Base-by-base conservation (phyloP, 768 basidiomycete species). In the Neoboletus magnificus region DNA sequence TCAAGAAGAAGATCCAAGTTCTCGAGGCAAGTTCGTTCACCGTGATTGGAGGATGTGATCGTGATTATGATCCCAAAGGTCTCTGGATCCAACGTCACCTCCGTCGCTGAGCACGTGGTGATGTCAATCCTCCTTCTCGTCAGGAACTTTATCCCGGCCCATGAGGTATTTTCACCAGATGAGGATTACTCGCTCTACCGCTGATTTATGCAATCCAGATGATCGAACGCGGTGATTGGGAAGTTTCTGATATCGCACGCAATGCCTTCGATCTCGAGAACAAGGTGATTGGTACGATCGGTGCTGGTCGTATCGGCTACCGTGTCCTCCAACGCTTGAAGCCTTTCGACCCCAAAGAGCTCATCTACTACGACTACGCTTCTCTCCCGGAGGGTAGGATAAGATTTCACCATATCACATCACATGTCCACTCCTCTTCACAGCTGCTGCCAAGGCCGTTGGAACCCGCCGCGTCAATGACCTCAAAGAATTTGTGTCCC, bases 201-300 rank as follows among this genome's bases (percentile, higher is more conserved):
- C 9, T 48, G n/a, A 55, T 39, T 6, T 6, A 20, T 22, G 1
- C 20, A 9, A n/a, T 22, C 11, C 52, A 85, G 83, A 87, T 89
- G 86, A 87, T 91, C 61, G 82, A 90, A 63, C 78, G 79, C 40
- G 89, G 89, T 39, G 86, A 89, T 62, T 95, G 92, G 92, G 77
- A 86, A 67, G 91, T 93, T 40, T 89, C 90, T 18, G 81, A 87
- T 6, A 75, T 92, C 60, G 91, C 90, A 4, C 82, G 91, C 60
- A 83, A 87, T 63, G 87, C 92, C 10, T 96, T 80, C 66, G 93
- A 95, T 71, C 75, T 95, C 51, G 93, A 95, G 74, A 83, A 81
- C 69, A 95, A 95, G 89, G 89, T 39, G 86, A 89, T 93, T 52
- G 93, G 92, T 13, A 95, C 93, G 29, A 89, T 97, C 55, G 91